Conservation (phyloP, 139 green algal species). For the Medakamo hakoo region DNA sequence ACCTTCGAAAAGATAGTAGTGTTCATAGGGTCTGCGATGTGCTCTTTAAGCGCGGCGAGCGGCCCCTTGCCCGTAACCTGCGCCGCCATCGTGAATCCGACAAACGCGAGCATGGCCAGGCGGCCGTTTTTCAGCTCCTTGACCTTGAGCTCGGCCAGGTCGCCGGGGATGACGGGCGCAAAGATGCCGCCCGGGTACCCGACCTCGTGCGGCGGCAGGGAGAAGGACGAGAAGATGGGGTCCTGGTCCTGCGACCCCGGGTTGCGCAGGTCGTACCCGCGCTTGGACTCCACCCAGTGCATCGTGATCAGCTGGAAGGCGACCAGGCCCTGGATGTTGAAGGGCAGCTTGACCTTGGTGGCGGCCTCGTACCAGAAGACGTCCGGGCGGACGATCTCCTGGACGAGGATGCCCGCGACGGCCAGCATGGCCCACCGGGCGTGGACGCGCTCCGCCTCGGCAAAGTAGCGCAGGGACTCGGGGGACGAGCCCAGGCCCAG, state of each 20-base stretch:
- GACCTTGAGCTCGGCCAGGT: slow-evolving; percentile 68
- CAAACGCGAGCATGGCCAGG: slow-evolving; percentile 54
- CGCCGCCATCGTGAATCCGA: slow-evolving; percentile 32
- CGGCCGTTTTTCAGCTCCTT: slow-evolving; percentile 96
- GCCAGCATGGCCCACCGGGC: slow-evolving; percentile 79
- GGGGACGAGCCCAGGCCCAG: slow-evolving; percentile 45
- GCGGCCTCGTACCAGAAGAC: slow-evolving; percentile 52
- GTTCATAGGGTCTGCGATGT: slow-evolving; percentile 52
- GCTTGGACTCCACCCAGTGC: slow-evolving; percentile 62
- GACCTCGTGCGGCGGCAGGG: slow-evolving; percentile 48
- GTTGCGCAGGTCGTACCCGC: slow-evolving; percentile 61
- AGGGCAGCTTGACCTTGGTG: slow-evolving; percentile 36
- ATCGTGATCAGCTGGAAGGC: slow-evolving; percentile 73
- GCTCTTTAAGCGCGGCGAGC: slow-evolving; percentile 42
- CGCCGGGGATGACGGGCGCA: slow-evolving; percentile 46
- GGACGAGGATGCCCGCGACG: slow-evolving; percentile 68
- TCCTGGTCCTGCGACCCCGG: slow-evolving; percentile 61
- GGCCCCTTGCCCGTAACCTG: slow-evolving; percentile 58
- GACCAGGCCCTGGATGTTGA: slow-evolving; percentile 57
- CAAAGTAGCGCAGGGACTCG: slow-evolving; percentile 37
- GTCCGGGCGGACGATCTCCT: slow-evolving; percentile 47
- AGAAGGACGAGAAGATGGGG: slow-evolving; percentile 60
- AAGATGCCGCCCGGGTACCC: slow-evolving; percentile 58
- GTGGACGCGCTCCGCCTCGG: slow-evolving; percentile 52
- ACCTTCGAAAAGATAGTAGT: slow-evolving; percentile 54